Base-by-base conservation (phyloP, 305 asterid species). In the Ruellia speciosa region DNA sequence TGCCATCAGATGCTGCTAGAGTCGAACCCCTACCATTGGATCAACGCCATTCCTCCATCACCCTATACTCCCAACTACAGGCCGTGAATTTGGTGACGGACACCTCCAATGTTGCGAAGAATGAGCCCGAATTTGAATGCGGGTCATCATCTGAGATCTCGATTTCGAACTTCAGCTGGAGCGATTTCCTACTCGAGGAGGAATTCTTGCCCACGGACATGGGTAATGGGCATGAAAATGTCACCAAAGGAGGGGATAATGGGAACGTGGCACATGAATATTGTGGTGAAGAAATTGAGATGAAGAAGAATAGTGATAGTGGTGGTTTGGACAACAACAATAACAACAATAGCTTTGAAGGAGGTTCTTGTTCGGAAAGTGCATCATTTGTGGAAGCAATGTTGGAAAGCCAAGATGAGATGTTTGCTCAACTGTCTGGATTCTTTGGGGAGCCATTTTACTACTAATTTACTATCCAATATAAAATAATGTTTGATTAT, bases 361-460 rank as follows among this genome's bases (percentile, higher is more conserved):
- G 58, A 18, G 50, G 82, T 0, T 64, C 85, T 0, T 20, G 75
- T 34, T 69, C 83, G 6, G 72, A 57, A 31, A 62, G 81, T 69
- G 81, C 85, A 9, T 85, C 94, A 0, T 89, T 89, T 68, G 94
- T 89, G 60, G 96, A 89, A 63, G 80, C 76, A 33, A 86, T 89
- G 81, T 52, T 89, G 18, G 89, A 81, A 65, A 70, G 75, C 16
- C 93, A 86, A 64, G 82, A 84, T 65, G 85, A 77, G n/a, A 77
- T 79, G 81, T 72, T 81, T 51, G 49, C 81, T 10, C 81, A 77
- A 64, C 72, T 87, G n/a, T 80, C 83, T 55, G 76, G 75, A 57
- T 70, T 79, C 31, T 64, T 76, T 12, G 94, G 82, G 56, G 94
- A 89, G 40, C 77, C 79, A 0, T 82, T 77, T 69, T 81, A 75